Percentiles rank a stretch among this genome's conserved stretches.
Evolutionary conservation across 2,329 filamentous ascomycete species (phyloP).

Genomic region (Fusarium brevicatenulatum): DNA sequence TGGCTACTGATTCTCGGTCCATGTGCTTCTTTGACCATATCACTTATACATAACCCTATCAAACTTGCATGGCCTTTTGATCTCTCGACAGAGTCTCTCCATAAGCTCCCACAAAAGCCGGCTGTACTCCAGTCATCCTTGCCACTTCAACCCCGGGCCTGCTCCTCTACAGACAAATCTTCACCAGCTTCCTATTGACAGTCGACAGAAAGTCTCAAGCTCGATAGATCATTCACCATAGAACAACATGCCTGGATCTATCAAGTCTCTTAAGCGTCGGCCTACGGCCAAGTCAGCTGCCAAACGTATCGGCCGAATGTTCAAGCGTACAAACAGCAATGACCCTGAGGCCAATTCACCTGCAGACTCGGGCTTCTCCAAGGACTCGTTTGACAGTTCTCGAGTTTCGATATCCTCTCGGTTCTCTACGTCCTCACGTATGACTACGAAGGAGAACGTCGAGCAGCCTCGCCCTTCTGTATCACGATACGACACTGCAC

Average conservation of each 20-base stretch:
- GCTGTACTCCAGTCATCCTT: background rate
- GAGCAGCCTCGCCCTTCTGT: constrained; percentile 19
- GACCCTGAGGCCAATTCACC: constrained; percentile 5
- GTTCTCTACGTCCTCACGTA: constrained; percentile 31
- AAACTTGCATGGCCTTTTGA: background rate
- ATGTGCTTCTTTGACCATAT: background rate
- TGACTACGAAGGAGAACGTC: constrained; percentile 19
- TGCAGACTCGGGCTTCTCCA: background rate
- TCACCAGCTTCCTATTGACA: background rate
- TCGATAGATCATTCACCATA: background rate
- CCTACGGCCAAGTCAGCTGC: constrained; percentile 32
- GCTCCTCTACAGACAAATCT: background rate
- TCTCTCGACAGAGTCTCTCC: background rate
- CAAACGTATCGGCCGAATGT: constrained; percentile 36
- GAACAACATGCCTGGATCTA: constrained; percentile 25
- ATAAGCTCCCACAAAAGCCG: background rate
- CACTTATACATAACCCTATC: background rate
- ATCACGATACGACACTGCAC: constrained; percentile 20
- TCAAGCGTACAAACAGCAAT: constrained; percentile 28
- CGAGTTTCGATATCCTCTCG: constrained; percentile 30
- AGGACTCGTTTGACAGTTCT: constrained; percentile 16
- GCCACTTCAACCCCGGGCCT: background rate
- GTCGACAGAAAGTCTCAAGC: background rate
- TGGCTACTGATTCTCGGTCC: background rate
- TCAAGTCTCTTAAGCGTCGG: constrained; percentile 29